Conservation (phyloP, 805 yeast genomes). For the Blastobotrys peoriensis region DNA sequence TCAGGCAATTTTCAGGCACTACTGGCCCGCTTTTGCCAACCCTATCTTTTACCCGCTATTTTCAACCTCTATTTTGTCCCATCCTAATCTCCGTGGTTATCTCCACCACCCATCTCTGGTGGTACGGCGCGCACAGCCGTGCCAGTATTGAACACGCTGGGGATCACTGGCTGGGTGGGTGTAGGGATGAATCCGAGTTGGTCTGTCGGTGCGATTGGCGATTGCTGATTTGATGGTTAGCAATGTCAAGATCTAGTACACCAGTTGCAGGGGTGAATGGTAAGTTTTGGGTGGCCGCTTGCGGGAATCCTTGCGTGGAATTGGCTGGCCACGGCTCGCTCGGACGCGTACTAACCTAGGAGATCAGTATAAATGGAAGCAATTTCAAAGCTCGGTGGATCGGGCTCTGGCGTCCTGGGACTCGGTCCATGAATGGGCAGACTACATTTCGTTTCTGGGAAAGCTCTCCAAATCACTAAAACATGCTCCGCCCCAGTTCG, state of each 20-base stretch:
- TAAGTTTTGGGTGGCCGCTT: neutral
- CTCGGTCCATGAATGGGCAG: slow-evolving; percentile 94
- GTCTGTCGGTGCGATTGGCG: slow-evolving; percentile 18
- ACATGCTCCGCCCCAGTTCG: slow-evolving; percentile 24
- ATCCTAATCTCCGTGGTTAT: no score
- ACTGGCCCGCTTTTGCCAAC: no score
- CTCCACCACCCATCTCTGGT: no score
- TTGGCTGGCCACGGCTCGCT: neutral
- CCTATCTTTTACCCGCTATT: no score
- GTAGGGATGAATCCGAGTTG: neutral
- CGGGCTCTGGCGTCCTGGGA: slow-evolving; percentile 72
- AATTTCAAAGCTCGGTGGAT: slow-evolving; percentile 61
- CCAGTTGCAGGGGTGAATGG: neutral
- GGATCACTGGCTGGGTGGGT: slow-evolving; percentile 1
- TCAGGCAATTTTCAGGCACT: no score
- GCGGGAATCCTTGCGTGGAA: neutral
- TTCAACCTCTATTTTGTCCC: no score
- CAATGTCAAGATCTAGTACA: neutral
- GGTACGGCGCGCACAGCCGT: neutral
- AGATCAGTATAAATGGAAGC: slow-evolving; percentile 55
- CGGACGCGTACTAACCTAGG: slow-evolving; percentile 4
- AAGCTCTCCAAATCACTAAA: slow-evolving; percentile 69
- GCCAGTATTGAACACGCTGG: neutral
- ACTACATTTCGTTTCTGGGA: slow-evolving; percentile 83
- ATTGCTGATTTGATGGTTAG: slow-evolving; percentile 12